Evolutionary conservation across 495 filamentous ascomycete genomes (phyloP), one percentile per base, ranked within the genome.

Genomic region (Penicillium herquei): DNA sequence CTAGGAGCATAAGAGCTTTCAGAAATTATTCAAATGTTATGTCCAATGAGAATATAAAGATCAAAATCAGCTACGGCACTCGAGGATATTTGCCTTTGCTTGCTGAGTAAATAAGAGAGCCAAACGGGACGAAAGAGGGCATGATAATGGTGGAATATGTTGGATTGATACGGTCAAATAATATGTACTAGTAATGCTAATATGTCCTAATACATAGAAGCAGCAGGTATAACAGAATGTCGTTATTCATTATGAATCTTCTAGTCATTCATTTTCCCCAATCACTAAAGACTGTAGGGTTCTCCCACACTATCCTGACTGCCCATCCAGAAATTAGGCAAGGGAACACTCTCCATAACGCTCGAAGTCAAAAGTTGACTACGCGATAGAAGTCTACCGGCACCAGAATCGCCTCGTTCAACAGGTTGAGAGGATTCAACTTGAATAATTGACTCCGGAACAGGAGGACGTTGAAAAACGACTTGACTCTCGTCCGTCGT

Each of bases 241-340:
- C 61, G 52, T 62, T 31, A 64, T 46, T 58, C 55, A 54, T 64
- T 40, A 57, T 51, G 13, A 51, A 50, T 49, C 54, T 56, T 26
- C 2, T 26, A 26, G 21, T 26, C 21, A 26, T 2, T 2, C 4
- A 26, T 2, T 4, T 26, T 4, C 21, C 21, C 1, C 4, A 26
- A 2, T 26, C 1, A 26, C 21, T 26, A 26, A 26, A 26, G 1
- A 51, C 61, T 70, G 57, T 77, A 77, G n/a, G 74, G 72, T 46
- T 74, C 72, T 26, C 71, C 74, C 33, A 76, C 66, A 59, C 71
- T 77, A 41, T 77, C 76, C 56, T 78, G 73, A 57, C 73, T 78
- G 12, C 65, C 62, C 65, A 69, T 63, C 65, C 70, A 71, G 18
- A 76, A 73, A 3, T 63, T 59, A 0, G 76, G 76, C 12, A 76